phyloP scores from a whole-genome alignment of 225 moss, liverwort and hornwort genomes.

The Antitrichia curtipendula region DNA sequence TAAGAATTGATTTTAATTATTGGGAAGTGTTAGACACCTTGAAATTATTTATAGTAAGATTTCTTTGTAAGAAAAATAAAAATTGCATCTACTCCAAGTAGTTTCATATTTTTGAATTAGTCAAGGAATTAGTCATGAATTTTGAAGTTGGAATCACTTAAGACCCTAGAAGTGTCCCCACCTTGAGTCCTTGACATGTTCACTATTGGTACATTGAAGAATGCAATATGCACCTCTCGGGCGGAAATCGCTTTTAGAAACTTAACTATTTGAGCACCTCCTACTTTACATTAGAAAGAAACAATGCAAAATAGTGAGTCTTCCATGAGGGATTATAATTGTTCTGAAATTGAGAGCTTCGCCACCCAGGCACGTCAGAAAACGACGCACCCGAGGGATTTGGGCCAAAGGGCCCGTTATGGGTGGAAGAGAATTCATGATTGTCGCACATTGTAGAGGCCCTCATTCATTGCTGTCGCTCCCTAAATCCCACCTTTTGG shows the following conservation, averaged over 20 bases:
- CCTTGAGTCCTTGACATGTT: neutral
- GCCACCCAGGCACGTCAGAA: rapidly evolving
- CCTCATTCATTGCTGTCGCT: neutral
- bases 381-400: rapidly evolving
- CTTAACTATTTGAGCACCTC: neutral
- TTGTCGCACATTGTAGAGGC: rapidly evolving
- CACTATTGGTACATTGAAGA: neutral
- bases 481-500: rapidly evolving
- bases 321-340: rapidly evolving
- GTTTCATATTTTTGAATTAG: neutral
- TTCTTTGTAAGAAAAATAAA: neutral
- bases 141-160: neutral
- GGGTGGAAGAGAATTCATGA: rapidly evolving
- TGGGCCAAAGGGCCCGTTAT: rapidly evolving
- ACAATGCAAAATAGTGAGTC: neutral
- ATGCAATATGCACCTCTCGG: neutral
- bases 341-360: neutral
- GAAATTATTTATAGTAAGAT: rapidly evolving
- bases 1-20: neutral
- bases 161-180: rapidly evolving
- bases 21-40: rapidly evolving
- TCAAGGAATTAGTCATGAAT: neutral
- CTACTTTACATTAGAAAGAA: neutral
- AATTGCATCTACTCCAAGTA: neutral
- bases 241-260: rapidly evolving